phyloP scores from a whole-genome alignment of 805 yeast species.

The Cyberlindnera saturnus region DNA sequence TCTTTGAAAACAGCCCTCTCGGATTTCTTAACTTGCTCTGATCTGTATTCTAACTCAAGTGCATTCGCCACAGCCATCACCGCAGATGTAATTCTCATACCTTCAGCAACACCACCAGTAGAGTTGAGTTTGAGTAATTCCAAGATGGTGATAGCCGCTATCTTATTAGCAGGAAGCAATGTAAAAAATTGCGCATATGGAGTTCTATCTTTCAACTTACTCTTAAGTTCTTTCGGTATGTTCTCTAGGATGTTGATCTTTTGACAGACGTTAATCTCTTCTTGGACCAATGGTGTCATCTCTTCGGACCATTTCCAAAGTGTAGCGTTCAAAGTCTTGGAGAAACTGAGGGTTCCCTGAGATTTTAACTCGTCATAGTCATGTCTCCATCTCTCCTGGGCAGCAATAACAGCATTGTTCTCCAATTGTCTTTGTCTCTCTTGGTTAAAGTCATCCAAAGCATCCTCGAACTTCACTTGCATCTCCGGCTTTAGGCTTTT shows the following conservation, averaged over 20 bases:
- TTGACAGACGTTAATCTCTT: constrained; percentile 56
- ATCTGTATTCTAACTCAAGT: constrained; percentile 75
- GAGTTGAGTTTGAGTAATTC: constrained; percentile 72
- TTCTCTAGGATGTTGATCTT: constrained; percentile 28
- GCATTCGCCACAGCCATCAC: constrained; percentile 79
- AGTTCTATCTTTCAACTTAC: constrained; percentile 35
- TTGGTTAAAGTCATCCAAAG: constrained; percentile 64
- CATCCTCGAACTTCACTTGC: constrained; percentile 52
- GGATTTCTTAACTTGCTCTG: constrained; percentile 54
- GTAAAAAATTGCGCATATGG: constrained; percentile 73
- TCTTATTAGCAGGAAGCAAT: constrained; percentile 69
- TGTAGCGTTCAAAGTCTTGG: constrained; percentile 61
- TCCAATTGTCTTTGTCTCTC: constrained; percentile 76
- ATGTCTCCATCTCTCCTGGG: constrained; percentile 83
- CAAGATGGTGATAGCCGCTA: constrained; percentile 78
- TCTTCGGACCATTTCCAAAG: constrained; percentile 81
- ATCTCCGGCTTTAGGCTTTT: constrained; percentile 41
- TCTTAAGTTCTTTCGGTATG: constrained; percentile 17
- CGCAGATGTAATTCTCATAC: constrained; percentile 79
- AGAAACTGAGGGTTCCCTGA: constrained; percentile 48
- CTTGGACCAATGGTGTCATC: constrained; percentile 62
- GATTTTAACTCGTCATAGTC: constrained; percentile 62
- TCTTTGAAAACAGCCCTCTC: constrained; percentile 53
- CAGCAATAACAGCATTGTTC: constrained; percentile 73
- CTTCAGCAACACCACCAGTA: constrained; percentile 71